A percentile compares a stretch with the other conserved stretches of the same genome.
Conservation (phyloP, 2,329 filamentous ascomycete species). For the Trichoderma atroviride region DNA sequence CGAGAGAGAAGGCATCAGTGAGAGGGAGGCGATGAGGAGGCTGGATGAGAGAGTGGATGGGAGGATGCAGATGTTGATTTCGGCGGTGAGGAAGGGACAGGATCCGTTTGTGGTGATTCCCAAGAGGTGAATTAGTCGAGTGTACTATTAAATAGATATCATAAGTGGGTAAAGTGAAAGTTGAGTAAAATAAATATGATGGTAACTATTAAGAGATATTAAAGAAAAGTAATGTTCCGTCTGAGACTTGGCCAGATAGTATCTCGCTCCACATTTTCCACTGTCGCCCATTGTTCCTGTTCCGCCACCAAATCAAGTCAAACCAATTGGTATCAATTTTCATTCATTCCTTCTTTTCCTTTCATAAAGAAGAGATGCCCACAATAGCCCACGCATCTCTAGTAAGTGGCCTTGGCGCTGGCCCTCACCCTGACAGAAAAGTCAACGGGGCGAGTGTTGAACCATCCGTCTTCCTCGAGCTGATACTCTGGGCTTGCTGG, state of each 20-base stretch:
- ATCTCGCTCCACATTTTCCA: neutral
- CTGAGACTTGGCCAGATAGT: neutral
- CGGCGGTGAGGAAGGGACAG: slow-evolving; percentile 29
- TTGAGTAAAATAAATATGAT: neutral
- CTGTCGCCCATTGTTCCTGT: neutral
- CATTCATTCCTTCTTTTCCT: neutral
- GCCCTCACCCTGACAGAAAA: slow-evolving; percentile 49
- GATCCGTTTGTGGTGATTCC: slow-evolving; percentile 33
- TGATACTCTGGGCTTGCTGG: slow-evolving; percentile 44
- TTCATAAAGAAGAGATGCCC: neutral
- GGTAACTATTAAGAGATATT: neutral
- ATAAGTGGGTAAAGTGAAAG: neutral
- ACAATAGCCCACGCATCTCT: neutral
- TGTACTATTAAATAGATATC: too few relatives aligned
- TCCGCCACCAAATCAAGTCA: neutral
- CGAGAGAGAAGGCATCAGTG: neutral
- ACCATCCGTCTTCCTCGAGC: slow-evolving; percentile 54
- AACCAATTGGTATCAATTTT: neutral
- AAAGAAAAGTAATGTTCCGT: neutral
- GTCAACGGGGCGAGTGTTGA: slow-evolving; percentile 53
- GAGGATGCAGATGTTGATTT: slow-evolving; percentile 32
- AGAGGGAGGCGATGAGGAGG: slow-evolving; percentile 26
- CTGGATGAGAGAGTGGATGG: slow-evolving; percentile 33
- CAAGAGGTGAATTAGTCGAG: neutral
- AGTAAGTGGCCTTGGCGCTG: slow-evolving; percentile 36